Evolutionary conservation across 1,284 basidiomycete genomes (phyloP).

Genomic region (Ganoderma lucidum): DNA sequence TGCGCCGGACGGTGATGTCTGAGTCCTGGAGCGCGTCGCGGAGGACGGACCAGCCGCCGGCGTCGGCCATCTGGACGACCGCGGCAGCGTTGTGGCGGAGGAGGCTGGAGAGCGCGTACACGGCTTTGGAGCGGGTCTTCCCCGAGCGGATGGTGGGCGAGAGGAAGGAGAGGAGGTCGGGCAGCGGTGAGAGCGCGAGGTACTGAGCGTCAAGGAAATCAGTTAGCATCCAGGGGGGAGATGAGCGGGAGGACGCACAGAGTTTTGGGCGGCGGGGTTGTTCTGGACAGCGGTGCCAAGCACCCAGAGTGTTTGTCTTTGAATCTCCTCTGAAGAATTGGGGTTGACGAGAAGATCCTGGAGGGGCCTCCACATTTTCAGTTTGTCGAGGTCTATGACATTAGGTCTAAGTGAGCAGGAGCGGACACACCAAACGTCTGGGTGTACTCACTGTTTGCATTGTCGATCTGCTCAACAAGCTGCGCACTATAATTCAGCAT

Average conservation of each 20-base stretch:
- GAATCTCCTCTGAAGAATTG: conserved; percentile 66
- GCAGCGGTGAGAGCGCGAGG: conserved; percentile 73
- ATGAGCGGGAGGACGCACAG: conserved; percentile 59
- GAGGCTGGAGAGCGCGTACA: conserved; percentile 88
- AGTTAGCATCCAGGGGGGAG: not conserved
- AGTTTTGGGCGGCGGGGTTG: conserved; percentile 89
- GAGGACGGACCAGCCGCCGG: conserved; percentile 78
- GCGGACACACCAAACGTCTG: not conserved
- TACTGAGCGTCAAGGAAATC: conserved; percentile 58
- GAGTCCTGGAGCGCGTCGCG: conserved; percentile 76
- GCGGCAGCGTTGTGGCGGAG: conserved; percentile 86
- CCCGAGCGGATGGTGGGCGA: conserved; percentile 56
- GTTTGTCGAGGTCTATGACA: conserved; percentile 75
- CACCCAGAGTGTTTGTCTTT: conserved; percentile 87
- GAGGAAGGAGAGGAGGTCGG: conserved; percentile 71
- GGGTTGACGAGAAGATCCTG: conserved; percentile 70
- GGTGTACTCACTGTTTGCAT: conserved; percentile 81
- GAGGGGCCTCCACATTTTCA: conserved; percentile 90
- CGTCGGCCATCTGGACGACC: conserved; percentile 62
- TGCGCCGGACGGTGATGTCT: conserved; percentile 81
- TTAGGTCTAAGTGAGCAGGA: not conserved
- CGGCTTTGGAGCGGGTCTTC: conserved; percentile 79
- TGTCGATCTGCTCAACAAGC: conserved; percentile 95
- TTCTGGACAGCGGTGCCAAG: conserved; percentile 96
- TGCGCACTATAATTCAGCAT: conserved; percentile 40